phyloP scores from a whole-genome alignment of 345 rosid genomes.

The Boechera stricta region DNA sequence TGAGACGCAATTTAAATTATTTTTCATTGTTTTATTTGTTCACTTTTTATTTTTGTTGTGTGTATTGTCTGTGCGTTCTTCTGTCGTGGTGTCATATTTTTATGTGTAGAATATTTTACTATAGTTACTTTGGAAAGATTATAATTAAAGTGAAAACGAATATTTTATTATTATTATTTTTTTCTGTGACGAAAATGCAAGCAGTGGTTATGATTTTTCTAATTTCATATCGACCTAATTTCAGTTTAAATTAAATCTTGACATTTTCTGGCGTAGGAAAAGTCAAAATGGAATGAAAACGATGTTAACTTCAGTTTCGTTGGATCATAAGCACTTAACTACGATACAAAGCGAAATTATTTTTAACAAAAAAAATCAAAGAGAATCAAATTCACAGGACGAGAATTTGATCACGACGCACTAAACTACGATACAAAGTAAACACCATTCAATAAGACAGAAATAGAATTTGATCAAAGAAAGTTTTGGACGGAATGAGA shows the following conservation, averaged over 20 bases:
- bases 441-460: background rate
- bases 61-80: slow-evolving; percentile 34
- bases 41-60: slow-evolving; percentile 26
- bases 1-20: slow-evolving; percentile 21
- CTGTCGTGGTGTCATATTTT: slow-evolving; percentile 26
- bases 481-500: slow-evolving; percentile 15
- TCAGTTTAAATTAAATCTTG: background rate
- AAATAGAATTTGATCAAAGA: slow-evolving; percentile 16
- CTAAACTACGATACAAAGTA: slow-evolving; percentile 19
- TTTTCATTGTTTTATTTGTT: slow-evolving; percentile 44
- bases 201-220: background rate
- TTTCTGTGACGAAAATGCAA: slow-evolving; percentile 18
- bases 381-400: slow-evolving; percentile 21
- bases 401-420: slow-evolving; percentile 15
- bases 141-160: slow-evolving; percentile 21
- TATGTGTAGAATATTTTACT: slow-evolving; percentile 30
- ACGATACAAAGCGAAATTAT: background rate
- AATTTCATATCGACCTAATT: background rate
- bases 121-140: slow-evolving; percentile 8
- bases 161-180: background rate
- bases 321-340: background rate
- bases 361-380: background rate
- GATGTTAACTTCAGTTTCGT: background rate
- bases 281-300: background rate
- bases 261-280: background rate